Percentiles rank a stretch among this genome's conserved stretches.
phyloP scores from a whole-genome alignment of 164 flowering plant species.

The Macadamia tetraphylla region DNA sequence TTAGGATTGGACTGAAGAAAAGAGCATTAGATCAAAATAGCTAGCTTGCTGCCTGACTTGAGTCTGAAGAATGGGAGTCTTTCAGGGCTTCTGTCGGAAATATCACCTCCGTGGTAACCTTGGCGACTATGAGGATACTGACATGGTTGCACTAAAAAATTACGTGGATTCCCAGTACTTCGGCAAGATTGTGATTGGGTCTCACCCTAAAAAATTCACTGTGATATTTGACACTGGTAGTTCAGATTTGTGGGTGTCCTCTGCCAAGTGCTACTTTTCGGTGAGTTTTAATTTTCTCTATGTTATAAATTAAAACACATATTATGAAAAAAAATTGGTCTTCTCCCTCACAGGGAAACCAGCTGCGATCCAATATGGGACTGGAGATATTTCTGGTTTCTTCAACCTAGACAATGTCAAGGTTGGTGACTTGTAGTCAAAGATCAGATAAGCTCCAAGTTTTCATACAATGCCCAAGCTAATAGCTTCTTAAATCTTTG shows the following conservation, averaged over 20 bases:
- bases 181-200: conserved; percentile 23
- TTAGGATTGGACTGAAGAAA: conserved; percentile 46
- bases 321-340: neutral
- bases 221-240: conserved; percentile 93
- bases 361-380: conserved; percentile 83
- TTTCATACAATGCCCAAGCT: too few species aligned
- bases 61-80: conserved; percentile 10
- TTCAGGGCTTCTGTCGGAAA: neutral
- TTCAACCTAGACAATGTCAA: conserved; percentile 68
- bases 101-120: too few species aligned
- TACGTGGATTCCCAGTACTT: too few species aligned
- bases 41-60: conserved; percentile 24
- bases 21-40: conserved; percentile 23
- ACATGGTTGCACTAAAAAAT: too few species aligned
- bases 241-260: conserved; percentile 92
- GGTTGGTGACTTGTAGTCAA: conserved; percentile 74
- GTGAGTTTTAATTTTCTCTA: conserved; percentile 29
- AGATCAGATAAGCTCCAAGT: conserved; percentile 48
- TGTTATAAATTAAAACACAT: neutral
- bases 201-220: conserved; percentile 83
- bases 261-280: conserved; percentile 70
- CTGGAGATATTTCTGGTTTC: conserved; percentile 79
- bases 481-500: neutral
- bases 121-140: too few species aligned
- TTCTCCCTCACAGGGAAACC: conserved; percentile 44